Conservation (phyloP, 2,329 filamentous ascomycete species). For the Mollisia scopiformis region DNA sequence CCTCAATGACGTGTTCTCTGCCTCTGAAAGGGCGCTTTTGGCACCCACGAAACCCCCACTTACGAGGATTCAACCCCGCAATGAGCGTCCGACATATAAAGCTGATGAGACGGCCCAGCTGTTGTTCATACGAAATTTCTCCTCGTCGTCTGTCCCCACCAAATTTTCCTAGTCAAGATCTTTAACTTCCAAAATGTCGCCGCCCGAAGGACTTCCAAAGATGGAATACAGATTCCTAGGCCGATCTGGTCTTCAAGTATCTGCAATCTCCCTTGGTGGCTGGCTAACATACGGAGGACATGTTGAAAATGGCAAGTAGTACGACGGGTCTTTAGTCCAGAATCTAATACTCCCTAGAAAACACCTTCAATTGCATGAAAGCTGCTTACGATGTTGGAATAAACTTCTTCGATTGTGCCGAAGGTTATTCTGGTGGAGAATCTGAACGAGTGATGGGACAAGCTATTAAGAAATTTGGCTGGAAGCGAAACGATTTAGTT, state of each 20-base stretch:
- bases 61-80: too few species aligned
- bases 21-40: too few species aligned
- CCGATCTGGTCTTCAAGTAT: constrained; percentile 73
- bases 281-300: constrained; percentile 79
- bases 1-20: too few species aligned
- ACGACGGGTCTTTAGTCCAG: background rate
- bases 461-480: constrained; percentile 58
- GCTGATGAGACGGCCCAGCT: too few species aligned
- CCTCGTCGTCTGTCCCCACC: background rate
- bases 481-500: constrained; percentile 59
- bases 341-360: constrained; percentile 45
- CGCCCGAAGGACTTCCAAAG: constrained; percentile 45
- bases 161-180: background rate
- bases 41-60: too few species aligned
- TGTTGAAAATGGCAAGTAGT: constrained; percentile 60
- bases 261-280: constrained; percentile 70
- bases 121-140: background rate
- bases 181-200: constrained; percentile 26
- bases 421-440: constrained; percentile 55
- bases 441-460: constrained; percentile 57
- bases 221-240: constrained; percentile 77
- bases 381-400: constrained; percentile 59
- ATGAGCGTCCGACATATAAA: too few species aligned
- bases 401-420: constrained; percentile 62
- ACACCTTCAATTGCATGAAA: constrained; percentile 63